Evolutionary conservation across 2,329 filamentous ascomycete species (phyloP), one percentile per base, ranked within the genome.

Genomic region (Hortaea werneckii): DNA sequence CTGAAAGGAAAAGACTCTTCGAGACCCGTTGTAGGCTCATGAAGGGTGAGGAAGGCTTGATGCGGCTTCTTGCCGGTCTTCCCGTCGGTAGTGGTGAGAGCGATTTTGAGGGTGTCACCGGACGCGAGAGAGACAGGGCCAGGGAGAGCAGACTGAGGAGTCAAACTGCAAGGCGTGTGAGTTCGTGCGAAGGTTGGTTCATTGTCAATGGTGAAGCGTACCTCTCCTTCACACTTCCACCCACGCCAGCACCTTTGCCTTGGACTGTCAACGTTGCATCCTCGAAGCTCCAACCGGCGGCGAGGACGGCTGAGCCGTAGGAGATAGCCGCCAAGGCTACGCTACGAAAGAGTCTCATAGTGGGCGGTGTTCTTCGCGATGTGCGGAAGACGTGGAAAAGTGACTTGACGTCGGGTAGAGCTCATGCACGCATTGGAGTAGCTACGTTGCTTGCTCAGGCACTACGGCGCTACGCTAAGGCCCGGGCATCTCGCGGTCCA

Each of bases 31-130:
- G 74, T 70, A 8, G 76, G 71, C 57, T 96, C 88, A 57, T 79
- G 82, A 47, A 98, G 68, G 11, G 92, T 75, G 44, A 98, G 75
- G 72, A 95, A 95, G 5, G 88, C 88, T 69, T 98, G 92, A 68
- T 98, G 92, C 57, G 92, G 87, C 54, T 85, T 80, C 74, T 88
- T 90, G 40, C 79, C 76, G 57, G 80, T 82, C 67, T 81, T 80
- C 62, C 78, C 82, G 60, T 95, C 87, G 63, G 84, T 83, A 6
- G 87, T 77, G 30, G 87, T 94, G 58, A 98, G 71, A 54, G 80
- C 69, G 54, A 98, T 71, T 72, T 92, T 95, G 61, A 96, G 73
- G 37, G 80, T 80, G 62, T 94, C 88, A 44, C 77, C 65, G 44
- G 75, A 67, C 51, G 80, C 78, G 51, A 96, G 72, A 8, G 74